Conservation (phyloP, 169 alveolate species). For the Cryptosporidium canis region DNA sequence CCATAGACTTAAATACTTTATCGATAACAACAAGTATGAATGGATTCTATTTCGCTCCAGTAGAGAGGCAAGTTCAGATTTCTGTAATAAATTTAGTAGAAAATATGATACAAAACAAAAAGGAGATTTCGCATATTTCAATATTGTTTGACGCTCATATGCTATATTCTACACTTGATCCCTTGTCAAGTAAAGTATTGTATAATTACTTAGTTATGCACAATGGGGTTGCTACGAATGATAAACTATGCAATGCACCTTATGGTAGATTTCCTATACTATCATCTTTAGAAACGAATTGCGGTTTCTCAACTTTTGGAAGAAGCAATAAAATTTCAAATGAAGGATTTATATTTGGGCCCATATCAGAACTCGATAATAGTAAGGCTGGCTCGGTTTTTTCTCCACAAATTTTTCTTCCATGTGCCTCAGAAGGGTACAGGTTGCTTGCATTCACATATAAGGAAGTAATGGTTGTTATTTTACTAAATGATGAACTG, state of each 20-base stretch:
- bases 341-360: constrained; percentile 54
- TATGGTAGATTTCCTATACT: constrained; percentile 53
- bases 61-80: constrained; percentile 50
- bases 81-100: constrained; percentile 59
- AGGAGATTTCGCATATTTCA: constrained; percentile 6
- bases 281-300: neutral
- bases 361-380: neutral
- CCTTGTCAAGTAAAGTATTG: constrained; percentile 18
- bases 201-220: constrained; percentile 60
- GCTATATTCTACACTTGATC: constrained; percentile 38
- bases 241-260: constrained; percentile 55
- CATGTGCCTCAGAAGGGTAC: neutral
- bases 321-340: constrained; percentile 16
- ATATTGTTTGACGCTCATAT: constrained; percentile 66
- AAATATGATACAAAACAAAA: neutral
- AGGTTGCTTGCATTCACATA: constrained; percentile 24
- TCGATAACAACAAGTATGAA: constrained; percentile 33
- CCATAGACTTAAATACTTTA: constrained; percentile 39
- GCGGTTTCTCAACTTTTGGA: constrained; percentile 53
- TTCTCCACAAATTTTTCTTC: constrained; percentile 53
- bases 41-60: constrained; percentile 71
- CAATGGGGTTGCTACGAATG: constrained; percentile 67
- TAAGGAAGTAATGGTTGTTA: constrained; percentile 50
- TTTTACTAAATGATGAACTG: neutral
- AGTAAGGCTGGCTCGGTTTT: constrained; percentile 9